Evolutionary conservation across 2,329 filamentous ascomycete species (phyloP).

Genomic region (Monilinia fructicola): DNA sequence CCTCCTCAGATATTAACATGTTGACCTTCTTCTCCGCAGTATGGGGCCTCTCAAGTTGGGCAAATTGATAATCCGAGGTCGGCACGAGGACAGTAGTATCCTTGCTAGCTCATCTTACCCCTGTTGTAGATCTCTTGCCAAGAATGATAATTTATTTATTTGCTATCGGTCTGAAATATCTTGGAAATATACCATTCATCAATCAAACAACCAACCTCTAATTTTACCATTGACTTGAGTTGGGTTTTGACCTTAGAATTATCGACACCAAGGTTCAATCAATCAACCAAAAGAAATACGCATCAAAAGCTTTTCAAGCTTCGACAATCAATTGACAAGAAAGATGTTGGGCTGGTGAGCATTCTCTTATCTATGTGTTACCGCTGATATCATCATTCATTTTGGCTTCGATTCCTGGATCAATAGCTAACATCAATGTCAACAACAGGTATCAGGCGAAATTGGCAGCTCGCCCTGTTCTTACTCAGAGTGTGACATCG

Average conservation of each 20-base stretch:
- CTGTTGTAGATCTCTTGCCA: conserved; percentile 12
- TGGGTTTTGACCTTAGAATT: not conserved
- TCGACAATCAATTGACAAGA: conserved; percentile 26
- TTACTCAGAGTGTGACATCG: conserved; percentile 89
- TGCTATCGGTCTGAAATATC: conserved; percentile 9
- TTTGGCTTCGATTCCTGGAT: conserved; percentile 8
- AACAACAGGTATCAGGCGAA: conserved; percentile 78
- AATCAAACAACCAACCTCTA: not conserved
- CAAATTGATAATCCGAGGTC: conserved; percentile 5
- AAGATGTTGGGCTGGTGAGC: conserved; percentile 41
- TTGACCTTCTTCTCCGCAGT: conserved; percentile 6
- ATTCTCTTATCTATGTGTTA: conserved; percentile 14
- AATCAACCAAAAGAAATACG: not conserved
- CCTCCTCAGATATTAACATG: not conserved
- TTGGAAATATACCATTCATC: not conserved
- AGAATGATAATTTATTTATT: conserved; percentile 14
- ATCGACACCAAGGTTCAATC: not conserved
- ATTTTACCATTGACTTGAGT: not conserved
- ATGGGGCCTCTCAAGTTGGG: not conserved
- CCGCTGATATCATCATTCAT: not conserved
- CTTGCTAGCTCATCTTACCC: conserved; percentile 1
- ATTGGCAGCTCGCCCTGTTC: conserved; percentile 75
- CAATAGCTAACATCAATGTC: conserved; percentile 24
- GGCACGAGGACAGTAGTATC: not conserved
- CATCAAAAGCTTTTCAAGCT: not conserved